phyloP scores from a whole-genome alignment of 495 filamentous ascomycete species.

The Podospora conica region DNA sequence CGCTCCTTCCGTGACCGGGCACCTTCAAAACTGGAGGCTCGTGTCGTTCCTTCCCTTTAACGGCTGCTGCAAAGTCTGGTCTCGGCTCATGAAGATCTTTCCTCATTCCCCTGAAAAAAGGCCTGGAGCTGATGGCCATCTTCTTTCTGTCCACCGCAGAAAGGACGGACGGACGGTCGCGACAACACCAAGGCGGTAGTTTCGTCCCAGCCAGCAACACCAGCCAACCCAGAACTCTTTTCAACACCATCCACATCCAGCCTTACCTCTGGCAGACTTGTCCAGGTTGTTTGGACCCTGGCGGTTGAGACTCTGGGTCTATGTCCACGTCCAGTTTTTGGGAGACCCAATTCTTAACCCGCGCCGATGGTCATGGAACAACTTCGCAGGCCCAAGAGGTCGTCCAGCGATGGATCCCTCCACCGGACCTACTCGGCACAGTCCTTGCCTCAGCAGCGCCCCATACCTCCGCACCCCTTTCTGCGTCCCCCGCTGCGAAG shows the following conservation, averaged over 20 bases:
- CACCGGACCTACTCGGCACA: slow-evolving; percentile 30
- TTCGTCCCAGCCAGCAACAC: background rate
- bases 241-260: background rate
- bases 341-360: background rate
- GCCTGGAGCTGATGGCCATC: background rate
- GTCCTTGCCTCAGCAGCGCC: slow-evolving; percentile 6
- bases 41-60: background rate
- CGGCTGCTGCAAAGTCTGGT: background rate
- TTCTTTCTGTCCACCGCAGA: background rate
- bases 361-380: slow-evolving; percentile 34
- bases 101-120: background rate
- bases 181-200: background rate
- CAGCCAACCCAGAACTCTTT: background rate
- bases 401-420: slow-evolving; percentile 39
- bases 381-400: slow-evolving; percentile 30
- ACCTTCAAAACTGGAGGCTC: background rate
- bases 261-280: background rate
- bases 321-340: background rate
- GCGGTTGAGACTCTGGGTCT: background rate
- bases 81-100: background rate
- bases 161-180: background rate
- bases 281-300: background rate
- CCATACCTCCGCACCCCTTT: slow-evolving; percentile 14
- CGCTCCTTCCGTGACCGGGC: background rate
- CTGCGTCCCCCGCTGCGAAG: slow-evolving; percentile 28